These are phyloP conservation scores for Fusarium ambrosium DNA, from an alignment of 2,329 filamentous ascomycete species.

Conservation along the genomic window DNA sequence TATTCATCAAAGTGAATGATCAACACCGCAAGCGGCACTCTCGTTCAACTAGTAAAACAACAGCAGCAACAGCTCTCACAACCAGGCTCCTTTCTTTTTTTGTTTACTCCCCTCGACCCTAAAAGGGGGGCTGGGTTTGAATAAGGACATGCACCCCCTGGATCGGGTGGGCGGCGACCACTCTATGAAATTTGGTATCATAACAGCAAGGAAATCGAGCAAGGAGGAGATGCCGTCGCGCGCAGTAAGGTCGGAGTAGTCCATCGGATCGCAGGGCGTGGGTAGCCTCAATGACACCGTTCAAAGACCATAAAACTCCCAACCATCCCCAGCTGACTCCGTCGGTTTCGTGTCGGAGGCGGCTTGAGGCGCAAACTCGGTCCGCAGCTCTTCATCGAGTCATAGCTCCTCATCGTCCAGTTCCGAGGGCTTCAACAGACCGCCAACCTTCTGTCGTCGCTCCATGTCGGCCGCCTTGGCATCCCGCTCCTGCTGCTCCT, in stretches of 20 bases:
- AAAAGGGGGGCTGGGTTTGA: constrained; percentile 9
- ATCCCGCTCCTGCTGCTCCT: constrained; percentile 90
- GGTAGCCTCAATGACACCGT: constrained; percentile 10
- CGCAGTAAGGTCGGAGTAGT: neutral
- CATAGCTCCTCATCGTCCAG: constrained; percentile 92
- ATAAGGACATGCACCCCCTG: constrained; percentile 36
- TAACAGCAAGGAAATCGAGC: constrained; percentile 48
- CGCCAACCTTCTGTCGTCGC: constrained; percentile 93
- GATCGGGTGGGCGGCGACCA: constrained; percentile 23
- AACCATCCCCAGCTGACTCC: constrained; percentile 64
- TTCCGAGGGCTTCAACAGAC: constrained; percentile 96
- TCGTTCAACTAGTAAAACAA: constrained; percentile 5
- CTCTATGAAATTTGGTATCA: constrained; percentile 51
- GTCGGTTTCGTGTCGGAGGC: constrained; percentile 46
- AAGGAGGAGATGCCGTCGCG: constrained; percentile 25
- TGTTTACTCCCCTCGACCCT: constrained; percentile 17
- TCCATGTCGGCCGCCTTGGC: constrained; percentile 91
- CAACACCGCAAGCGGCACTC: constrained; percentile 6
- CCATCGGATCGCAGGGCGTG: neutral
- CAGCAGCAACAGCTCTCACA: constrained; percentile 9
- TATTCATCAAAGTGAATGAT: constrained; percentile 30
- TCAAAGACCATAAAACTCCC: constrained; percentile 75
- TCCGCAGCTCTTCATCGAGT: constrained; percentile 79
- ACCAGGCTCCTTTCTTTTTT: constrained; percentile 24
- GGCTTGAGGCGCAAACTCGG: constrained; percentile 65